Percentiles rank a stretch among this genome's conserved stretches.
Conservation (phyloP, 768 basidiomycete genomes). For the Tylopilus plumbeoviolaceoides region DNA sequence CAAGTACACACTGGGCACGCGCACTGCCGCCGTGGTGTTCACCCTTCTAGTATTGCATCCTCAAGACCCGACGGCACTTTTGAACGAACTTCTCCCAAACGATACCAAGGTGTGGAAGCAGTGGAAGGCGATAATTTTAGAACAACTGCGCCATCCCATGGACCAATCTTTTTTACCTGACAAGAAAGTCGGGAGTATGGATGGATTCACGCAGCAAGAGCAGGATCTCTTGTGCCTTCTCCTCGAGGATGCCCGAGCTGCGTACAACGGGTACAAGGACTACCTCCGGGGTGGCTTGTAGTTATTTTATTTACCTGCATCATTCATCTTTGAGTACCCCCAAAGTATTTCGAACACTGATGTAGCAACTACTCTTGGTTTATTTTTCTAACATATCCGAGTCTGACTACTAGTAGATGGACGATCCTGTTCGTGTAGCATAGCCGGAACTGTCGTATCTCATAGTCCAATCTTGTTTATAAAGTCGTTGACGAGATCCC, state of each 20-base stretch:
- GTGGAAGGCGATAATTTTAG: neutral
- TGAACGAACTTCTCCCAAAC: neutral
- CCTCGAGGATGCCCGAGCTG: conserved; percentile 11
- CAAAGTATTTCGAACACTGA: no score
- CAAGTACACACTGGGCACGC: neutral
- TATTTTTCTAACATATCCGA: neutral
- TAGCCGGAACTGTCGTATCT: neutral
- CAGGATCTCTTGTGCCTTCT: neutral
- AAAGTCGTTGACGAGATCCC: no score
- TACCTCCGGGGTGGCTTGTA: neutral
- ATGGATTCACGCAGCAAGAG: neutral
- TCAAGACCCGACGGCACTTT: neutral
- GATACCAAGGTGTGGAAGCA: neutral
- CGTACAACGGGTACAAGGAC: conserved; percentile 14
- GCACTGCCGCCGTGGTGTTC: neutral
- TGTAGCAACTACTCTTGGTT: neutral
- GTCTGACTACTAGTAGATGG: no score
- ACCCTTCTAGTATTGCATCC: neutral
- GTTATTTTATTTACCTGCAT: neutral
- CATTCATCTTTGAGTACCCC: neutral
- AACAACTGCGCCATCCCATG: neutral
- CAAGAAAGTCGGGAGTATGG: neutral
- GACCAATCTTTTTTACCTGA: neutral
- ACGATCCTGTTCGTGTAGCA: neutral
- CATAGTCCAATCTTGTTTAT: no score